Evolutionary conservation across 2,329 filamentous ascomycete genomes (phyloP), one percentile per base, ranked within the genome.

Genomic region (Neofusicoccum sp.): DNA sequence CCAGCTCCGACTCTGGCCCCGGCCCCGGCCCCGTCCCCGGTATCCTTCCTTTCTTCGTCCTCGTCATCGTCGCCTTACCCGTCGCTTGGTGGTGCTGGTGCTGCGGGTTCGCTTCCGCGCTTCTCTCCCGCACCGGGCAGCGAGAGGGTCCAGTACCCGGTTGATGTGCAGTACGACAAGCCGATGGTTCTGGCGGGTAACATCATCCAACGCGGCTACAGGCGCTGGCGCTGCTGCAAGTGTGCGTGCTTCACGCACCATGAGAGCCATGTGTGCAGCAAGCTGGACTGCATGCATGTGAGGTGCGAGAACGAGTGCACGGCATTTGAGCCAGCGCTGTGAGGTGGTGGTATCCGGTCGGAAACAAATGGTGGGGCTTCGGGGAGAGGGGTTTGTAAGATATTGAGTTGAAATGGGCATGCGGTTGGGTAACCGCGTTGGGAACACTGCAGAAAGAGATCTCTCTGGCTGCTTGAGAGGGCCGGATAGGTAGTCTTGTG

Each of bases 161-260:
- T 26, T 34, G 41, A 49, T 8, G 24, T 49, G n/a, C 28, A 28
- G 26, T 49, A 59, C 44, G 34, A 49, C 11, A 26, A 16, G 34
- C 57, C 57, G 14, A 14, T 56, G 36, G 14, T 28, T 8, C 36
- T 56, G 26, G 28, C n/a, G 9, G 38, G n/a, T 5, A 45, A 36
- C 7, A 26, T 60, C 6, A 7, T 20, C n/a, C 34, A 49, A 11
- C 28, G 38, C 4, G 44, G 47, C 6, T 43, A 51, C 26, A 53
- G 12, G 31, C 48, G 58, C 54, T 62, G 60, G 60, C 36, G 40
- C 31, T 62, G 60, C 56, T 62, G 60, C 54, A 28, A 30, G n/a
- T 62, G 60, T 54, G 24, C 34, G 8, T 59, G 44, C 44, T 60
- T 44, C 14, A 62, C 60, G 20, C 60, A 62, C 53, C 60, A 54